Evolutionary conservation across 2,329 filamentous ascomycete genomes (phyloP).

Genomic region (Colletotrichum eremochloae): DNA sequence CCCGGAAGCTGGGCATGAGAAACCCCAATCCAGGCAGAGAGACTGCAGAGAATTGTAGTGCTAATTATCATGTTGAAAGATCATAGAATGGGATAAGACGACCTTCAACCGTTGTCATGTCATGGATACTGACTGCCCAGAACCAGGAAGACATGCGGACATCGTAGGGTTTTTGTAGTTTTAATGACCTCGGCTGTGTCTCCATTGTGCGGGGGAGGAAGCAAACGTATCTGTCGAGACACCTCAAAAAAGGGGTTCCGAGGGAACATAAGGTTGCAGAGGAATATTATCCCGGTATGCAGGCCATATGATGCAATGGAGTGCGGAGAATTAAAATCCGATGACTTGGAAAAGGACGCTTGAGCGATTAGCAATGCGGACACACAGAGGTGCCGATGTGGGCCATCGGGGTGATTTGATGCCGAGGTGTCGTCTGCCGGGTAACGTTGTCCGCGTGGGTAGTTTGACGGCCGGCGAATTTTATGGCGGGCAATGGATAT

Average conservation of each 20-base stretch:
- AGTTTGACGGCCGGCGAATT: neutral
- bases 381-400: neutral
- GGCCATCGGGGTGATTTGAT: neutral
- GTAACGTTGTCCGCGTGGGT: neutral
- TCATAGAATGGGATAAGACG: no score
- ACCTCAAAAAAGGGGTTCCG: neutral
- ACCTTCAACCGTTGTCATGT: no score
- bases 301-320: neutral
- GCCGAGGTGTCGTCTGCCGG: neutral
- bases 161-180: neutral
- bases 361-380: conserved; percentile 3
- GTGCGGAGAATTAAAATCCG: conserved; percentile 16
- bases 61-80: neutral
- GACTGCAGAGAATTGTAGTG: neutral
- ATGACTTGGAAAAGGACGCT: conserved; percentile 9
- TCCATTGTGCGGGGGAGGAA: conserved; percentile 1
- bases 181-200: no score
- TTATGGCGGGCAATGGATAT: neutral
- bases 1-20: conserved; percentile 9
- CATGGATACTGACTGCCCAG: neutral
- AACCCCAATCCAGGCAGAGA: neutral
- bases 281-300: neutral
- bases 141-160: neutral
- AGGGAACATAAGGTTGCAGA: neutral
- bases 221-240: neutral